Evolutionary conservation across 805 yeast genomes (phyloP).

Genomic region (Candida saitoana): DNA sequence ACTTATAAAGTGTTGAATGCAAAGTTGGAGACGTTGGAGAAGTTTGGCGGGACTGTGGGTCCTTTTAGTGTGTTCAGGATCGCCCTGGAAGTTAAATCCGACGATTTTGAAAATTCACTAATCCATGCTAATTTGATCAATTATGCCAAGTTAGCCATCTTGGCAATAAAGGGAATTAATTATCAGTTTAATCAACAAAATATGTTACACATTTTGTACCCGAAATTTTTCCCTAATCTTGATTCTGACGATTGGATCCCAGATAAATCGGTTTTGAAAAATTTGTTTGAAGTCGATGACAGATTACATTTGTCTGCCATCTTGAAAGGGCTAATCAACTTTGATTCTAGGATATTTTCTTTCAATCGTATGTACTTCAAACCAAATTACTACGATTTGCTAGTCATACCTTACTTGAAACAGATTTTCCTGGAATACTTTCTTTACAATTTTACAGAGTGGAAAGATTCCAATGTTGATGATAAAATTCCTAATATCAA

Average conservation of each 20-base stretch:
- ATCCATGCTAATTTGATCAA: slow-evolving; percentile 33
- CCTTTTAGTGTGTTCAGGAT: slow-evolving; percentile 22
- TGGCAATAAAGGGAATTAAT: slow-evolving; percentile 38
- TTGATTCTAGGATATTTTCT: slow-evolving; percentile 19
- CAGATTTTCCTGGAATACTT: slow-evolving; percentile 28
- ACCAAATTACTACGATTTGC: slow-evolving; percentile 24
- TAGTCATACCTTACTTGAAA: slow-evolving; percentile 28
- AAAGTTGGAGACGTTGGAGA: slow-evolving; percentile 31
- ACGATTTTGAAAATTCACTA: slow-evolving; percentile 18
- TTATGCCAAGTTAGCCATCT: slow-evolving; percentile 35
- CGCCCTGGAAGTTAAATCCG: not conserved
- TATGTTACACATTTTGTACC: slow-evolving; percentile 41
- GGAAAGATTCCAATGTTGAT: slow-evolving; percentile 8
- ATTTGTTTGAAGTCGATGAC: slow-evolving; percentile 6
- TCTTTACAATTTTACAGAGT: slow-evolving; percentile 12
- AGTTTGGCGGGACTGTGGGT: slow-evolving; percentile 14
- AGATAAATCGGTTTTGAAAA: slow-evolving; percentile 10
- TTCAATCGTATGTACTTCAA: slow-evolving; percentile 22
- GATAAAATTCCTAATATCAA: slow-evolving; percentile 14
- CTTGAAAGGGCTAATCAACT: slow-evolving; percentile 16
- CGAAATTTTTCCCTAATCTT: slow-evolving; percentile 40
- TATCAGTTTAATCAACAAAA: slow-evolving; percentile 38
- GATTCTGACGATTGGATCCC: slow-evolving; percentile 41
- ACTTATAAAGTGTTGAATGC: slow-evolving; percentile 38
- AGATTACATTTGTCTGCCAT: slow-evolving; percentile 16